Conservation (phyloP, 1,284 basidiomycete genomes). For the Tylopilus sp. region DNA sequence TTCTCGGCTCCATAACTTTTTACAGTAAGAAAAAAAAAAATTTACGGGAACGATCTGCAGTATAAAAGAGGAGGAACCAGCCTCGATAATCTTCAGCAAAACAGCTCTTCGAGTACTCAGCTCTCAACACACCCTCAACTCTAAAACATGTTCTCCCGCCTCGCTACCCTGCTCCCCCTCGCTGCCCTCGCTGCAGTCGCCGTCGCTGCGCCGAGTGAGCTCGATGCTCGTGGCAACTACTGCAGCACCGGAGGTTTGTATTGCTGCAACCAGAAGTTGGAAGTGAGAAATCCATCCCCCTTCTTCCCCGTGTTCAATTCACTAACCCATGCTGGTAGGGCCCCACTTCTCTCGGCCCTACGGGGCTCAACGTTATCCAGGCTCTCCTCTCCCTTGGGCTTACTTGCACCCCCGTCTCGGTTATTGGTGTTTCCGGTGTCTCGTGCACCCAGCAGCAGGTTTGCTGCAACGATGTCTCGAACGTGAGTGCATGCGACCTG, state of each 20-base stretch:
- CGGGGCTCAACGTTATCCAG: no score
- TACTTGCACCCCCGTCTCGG: no score
- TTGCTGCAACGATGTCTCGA: no score
- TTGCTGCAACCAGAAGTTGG: background rate
- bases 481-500: no score
- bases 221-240: background rate
- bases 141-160: conserved; percentile 2
- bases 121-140: background rate
- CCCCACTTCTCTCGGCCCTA: no score
- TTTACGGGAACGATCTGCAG: no score
- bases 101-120: background rate
- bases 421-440: no score
- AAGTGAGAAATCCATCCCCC: background rate
- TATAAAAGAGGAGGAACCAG: background rate
- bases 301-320: background rate
- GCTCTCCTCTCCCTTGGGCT: no score
- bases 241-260: background rate
- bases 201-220: background rate
- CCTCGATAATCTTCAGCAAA: background rate
- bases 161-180: background rate
- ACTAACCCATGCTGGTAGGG: background rate
- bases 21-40: no score
- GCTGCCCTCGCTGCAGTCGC: background rate
- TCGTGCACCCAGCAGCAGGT: no score
- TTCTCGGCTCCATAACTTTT: no score